Conservation (phyloP, 805 yeast species). For the Saccharomycopsis sp. region DNA sequence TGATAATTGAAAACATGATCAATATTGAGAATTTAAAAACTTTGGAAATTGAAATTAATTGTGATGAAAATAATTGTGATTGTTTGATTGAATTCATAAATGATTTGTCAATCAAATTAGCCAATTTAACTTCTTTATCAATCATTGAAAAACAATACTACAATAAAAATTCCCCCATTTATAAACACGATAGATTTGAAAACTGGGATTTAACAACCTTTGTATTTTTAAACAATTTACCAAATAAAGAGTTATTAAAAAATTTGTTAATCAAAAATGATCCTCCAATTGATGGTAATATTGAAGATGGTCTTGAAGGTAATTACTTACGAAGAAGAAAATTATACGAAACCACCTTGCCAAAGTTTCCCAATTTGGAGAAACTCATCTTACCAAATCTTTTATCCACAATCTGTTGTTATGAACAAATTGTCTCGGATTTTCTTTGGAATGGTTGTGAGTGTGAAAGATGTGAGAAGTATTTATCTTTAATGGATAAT, state of each 20-base stretch:
- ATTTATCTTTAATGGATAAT: constrained; percentile 43
- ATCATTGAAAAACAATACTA: constrained; percentile 23
- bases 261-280: constrained; percentile 45
- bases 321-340: constrained; percentile 51
- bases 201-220: constrained; percentile 43
- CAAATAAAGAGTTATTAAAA: constrained; percentile 26
- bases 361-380: constrained; percentile 32
- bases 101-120: constrained; percentile 22
- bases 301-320: constrained; percentile 63
- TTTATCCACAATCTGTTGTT: constrained; percentile 50
- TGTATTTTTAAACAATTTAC: constrained; percentile 29
- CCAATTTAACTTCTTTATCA: constrained; percentile 21
- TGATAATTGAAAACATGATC: constrained; percentile 25
- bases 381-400: constrained; percentile 48
- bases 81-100: constrained; percentile 36
- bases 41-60: constrained; percentile 45
- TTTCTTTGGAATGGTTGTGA: constrained; percentile 71
- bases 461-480: constrained; percentile 42
- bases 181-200: constrained; percentile 39
- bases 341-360: constrained; percentile 39
- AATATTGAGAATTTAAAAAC: constrained; percentile 26
- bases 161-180: constrained; percentile 17
- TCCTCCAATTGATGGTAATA: constrained; percentile 46
- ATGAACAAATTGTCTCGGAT: constrained; percentile 62
- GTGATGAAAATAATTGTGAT: constrained; percentile 35